phyloP scores from a whole-genome alignment of 768 basidiomycete species.

The Rhodotorula kratochvilovae region DNA sequence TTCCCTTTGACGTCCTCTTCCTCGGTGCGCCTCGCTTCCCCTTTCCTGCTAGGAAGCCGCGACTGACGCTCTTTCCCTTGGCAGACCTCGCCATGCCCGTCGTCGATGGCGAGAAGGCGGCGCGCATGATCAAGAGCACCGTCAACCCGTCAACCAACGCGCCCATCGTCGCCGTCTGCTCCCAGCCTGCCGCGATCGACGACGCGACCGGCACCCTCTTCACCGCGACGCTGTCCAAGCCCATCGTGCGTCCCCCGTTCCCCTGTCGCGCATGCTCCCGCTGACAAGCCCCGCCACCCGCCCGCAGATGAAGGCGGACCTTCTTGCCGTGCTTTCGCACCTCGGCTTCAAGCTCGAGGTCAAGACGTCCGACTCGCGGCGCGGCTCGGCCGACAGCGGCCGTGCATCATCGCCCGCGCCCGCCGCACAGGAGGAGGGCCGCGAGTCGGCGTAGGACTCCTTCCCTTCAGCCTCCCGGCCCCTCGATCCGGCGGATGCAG shows the following conservation, averaged over 20 bases:
- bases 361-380: conserved; percentile 12
- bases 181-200: conserved; percentile 36
- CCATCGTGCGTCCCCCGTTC: background rate
- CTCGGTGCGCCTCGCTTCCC: conserved; percentile 24
- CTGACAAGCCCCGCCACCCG: background rate
- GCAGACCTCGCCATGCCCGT: conserved; percentile 28
- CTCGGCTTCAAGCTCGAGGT: conserved; percentile 41
- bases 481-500: background rate
- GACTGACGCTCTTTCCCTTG: background rate
- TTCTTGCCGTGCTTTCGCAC: conserved; percentile 34
- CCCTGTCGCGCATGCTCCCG: no score
- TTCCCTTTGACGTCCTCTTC: conserved; percentile 49
- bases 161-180: conserved; percentile 79
- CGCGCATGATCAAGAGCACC: conserved; percentile 93
- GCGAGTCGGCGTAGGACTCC: background rate
- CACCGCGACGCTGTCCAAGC: conserved; percentile 36
- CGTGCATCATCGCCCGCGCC: background rate
- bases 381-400: conserved; percentile 7
- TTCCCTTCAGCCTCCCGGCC: no score
- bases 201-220: conserved; percentile 42
- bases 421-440: background rate
- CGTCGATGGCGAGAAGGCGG: conserved; percentile 95
- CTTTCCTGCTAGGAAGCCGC: no score
- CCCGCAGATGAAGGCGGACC: conserved; percentile 37
- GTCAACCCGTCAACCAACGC: conserved; percentile 90